Evolutionary conservation across 2,329 filamentous ascomycete genomes (phyloP), one percentile per base, ranked within the genome.

Genomic region (Chaetomiaceae sp.): DNA sequence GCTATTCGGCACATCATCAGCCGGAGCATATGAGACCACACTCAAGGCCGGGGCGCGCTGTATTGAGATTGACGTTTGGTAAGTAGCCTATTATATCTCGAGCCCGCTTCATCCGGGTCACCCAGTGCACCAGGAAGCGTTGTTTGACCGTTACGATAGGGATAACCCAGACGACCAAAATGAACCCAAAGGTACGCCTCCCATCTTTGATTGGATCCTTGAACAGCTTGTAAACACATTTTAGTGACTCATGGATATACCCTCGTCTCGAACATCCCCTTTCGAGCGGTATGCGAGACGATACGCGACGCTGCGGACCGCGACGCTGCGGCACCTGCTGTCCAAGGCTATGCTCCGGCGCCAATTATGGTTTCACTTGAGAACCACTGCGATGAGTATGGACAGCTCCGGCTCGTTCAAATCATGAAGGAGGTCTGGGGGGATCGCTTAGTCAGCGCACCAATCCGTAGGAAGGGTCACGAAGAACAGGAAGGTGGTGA

Each of bases 221-320:
- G n/a, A n/a, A n/a, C n/a, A n/a, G n/a, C n/a, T n/a, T n/a, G n/a
- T n/a, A n/a, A n/a, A n/a, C n/a, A n/a, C n/a, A n/a, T n/a, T n/a
- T n/a, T n/a, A n/a, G 84, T 87, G 48, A 87, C 84, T 0, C 84
- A 87, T 62, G 84, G 84, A 1, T 87, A 81, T 65, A 87, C 84
- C 0, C 71, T 87, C 2, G 82, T 86, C 4, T 86, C 82, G 8
- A 71, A 86, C 61, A 81, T 87, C 21, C 72, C 79, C 0, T 86
- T 87, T 63, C 80, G 84, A 29, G 58, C 72, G 3, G 84, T 87
- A 0, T 87, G 84, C 65, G 79, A 86, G 68, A 80, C 80, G 0
- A 84, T 87, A 37, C 76, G 82, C 29, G 75, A 84, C 58, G 78
- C 81, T 0, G 72, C 82, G 8, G 84, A 87, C 61, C 71, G 74